Conservation (phyloP, 2,329 filamentous ascomycete species). For the Alternaria novae-zelandiae region DNA sequence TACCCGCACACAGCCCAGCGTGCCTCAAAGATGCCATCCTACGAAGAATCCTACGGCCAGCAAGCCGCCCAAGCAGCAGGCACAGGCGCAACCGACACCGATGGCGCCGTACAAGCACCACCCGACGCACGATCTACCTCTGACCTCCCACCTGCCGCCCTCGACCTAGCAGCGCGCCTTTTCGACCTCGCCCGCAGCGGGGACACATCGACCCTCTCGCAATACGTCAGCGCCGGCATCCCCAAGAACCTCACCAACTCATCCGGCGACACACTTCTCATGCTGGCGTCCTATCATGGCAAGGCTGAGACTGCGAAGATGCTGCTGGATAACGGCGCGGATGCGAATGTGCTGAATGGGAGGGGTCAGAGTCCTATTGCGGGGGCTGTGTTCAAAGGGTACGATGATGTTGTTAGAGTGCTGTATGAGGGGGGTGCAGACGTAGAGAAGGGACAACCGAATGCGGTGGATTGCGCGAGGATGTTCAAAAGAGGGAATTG, state of each 20-base stretch:
- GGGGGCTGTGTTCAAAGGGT: conserved; percentile 75
- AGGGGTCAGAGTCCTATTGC: conserved; percentile 72
- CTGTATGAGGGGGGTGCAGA: conserved; percentile 54
- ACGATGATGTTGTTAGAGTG: conserved; percentile 67
- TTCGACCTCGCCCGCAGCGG: conserved; percentile 71
- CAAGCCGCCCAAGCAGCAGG: conserved; percentile 4
- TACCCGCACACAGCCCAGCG: neutral
- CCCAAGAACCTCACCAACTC: conserved; percentile 75
- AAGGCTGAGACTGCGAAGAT: conserved; percentile 66
- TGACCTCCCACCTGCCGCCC: conserved; percentile 66
- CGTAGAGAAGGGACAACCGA: conserved; percentile 51
- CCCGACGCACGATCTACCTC: conserved; percentile 15
- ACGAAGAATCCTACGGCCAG: conserved; percentile 18
- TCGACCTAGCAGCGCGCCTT: conserved; percentile 70
- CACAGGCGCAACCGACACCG: conserved; percentile 1
- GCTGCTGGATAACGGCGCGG: conserved; percentile 67
- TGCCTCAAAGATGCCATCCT: conserved; percentile 22
- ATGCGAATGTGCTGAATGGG: conserved; percentile 72
- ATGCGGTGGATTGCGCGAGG: conserved; percentile 54
- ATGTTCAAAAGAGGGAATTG: conserved; percentile 54
- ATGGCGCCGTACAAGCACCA: conserved; percentile 10
- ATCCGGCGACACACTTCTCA: conserved; percentile 75
- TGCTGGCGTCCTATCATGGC: conserved; percentile 75
- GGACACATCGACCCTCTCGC: conserved; percentile 63
- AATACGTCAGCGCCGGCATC: conserved; percentile 69